Evolutionary conservation across 169 alveolate genomes (phyloP).

Genomic region (Neospora caninum): DNA sequence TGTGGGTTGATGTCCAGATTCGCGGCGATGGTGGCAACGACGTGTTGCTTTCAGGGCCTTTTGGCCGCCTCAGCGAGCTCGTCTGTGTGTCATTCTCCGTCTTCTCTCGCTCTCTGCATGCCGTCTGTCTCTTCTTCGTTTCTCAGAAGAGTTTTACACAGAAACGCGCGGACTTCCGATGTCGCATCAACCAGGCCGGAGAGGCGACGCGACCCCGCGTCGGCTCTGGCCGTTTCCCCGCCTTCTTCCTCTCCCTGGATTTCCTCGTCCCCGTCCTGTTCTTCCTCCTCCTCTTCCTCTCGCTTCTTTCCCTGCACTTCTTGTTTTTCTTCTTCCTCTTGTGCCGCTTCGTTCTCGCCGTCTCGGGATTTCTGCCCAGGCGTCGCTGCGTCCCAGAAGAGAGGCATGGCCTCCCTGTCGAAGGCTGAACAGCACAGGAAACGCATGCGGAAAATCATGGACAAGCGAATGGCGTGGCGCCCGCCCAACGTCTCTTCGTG

Average conservation of each 20-base stretch:
- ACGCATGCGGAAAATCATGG: slow-evolving; percentile 6
- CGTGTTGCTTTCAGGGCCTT: no score
- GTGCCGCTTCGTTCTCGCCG: neutral
- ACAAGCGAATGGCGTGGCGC: slow-evolving; percentile 9
- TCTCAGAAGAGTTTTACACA: no score
- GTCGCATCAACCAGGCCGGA: no score
- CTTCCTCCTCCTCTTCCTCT: neutral
- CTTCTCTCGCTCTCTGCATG: no score
- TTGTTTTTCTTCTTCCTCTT: neutral
- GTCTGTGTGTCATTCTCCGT: no score
- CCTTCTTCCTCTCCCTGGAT: neutral
- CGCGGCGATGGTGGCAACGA: no score
- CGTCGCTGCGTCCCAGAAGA: neutral
- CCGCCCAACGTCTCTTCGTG: slow-evolving; percentile 16
- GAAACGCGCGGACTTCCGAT: no score
- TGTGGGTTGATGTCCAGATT: no score
- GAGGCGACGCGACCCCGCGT: no score
- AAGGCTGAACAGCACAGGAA: slow-evolving; percentile 43
- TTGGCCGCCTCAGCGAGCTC: no score
- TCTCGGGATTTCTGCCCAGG: neutral
- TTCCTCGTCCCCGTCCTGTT: neutral
- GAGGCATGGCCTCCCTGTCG: slow-evolving; percentile 26
- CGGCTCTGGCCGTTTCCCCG: no score
- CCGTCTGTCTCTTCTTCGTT: no score
- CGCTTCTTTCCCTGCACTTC: neutral